Percentiles rank a stretch among this genome's conserved stretches.
Conservation (phyloP, 108 stramenopile genomes). For the Skeletonema costatum region DNA sequence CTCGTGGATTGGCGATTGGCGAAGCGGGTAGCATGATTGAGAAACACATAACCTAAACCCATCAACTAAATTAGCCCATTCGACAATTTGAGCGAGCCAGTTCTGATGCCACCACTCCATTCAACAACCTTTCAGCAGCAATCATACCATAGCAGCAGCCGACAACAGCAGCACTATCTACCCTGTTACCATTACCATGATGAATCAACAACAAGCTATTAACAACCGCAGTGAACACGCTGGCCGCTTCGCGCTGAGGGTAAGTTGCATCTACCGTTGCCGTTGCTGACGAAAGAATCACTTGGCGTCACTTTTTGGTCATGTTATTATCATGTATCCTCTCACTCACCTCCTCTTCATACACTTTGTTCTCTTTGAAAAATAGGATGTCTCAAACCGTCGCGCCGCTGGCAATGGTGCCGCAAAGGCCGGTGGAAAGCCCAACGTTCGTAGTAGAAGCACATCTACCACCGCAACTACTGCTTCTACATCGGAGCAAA, state of each 20-base stretch:
- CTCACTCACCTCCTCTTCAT: not conserved
- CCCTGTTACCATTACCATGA: not conserved
- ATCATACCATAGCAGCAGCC: not conserved
- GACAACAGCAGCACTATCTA: not conserved
- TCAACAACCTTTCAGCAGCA: not conserved
- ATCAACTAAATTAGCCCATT: too few relatives aligned
- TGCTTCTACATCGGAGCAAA: not conserved
- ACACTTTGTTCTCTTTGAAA: not conserved
- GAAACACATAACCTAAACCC: too few relatives aligned
- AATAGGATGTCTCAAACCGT: conserved; percentile 48
- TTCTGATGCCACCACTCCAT: too few relatives aligned
- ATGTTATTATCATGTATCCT: not conserved
- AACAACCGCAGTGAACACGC: not conserved
- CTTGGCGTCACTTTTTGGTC: not conserved
- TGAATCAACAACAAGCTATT: not conserved
- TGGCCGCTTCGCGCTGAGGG: not conserved
- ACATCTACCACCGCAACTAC: not conserved
- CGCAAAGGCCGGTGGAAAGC: not conserved
- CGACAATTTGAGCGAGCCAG: too few relatives aligned
- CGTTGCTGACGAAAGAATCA: not conserved
- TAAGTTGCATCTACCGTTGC: not conserved
- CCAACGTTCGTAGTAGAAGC: conserved; percentile 7
- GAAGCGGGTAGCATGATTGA: too few relatives aligned
- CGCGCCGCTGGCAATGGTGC: not conserved
- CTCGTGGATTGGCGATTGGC: too few relatives aligned